Base-by-base conservation (phyloP, 23 red algal species). In the Chondrus crispus region DNA sequence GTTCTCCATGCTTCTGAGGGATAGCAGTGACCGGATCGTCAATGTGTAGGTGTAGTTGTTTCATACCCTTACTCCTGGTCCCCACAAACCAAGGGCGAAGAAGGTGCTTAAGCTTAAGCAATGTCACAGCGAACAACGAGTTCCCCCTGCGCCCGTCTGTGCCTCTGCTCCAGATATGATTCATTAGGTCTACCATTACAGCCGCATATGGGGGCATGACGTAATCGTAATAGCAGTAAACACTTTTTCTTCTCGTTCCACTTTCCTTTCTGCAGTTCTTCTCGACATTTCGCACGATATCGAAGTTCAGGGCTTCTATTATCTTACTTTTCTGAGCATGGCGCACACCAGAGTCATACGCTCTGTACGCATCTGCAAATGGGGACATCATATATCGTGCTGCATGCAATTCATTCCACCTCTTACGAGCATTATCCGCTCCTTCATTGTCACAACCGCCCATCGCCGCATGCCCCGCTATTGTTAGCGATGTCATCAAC, bases 161-260 rank as follows among this genome's bases (percentile, higher is more conserved):
- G n/a, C 50, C 80, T 42, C 54, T 38, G 2, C 2, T 66, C 80
- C 80, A 84, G 3, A 84, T 46, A 5, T 68, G 39, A 19, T 84
- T 84, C 50, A 84, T 84, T 3, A 84, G 48, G 22, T 84, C 80
- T 43, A 66, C 11, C 80, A 84, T 66, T 2, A 84, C 29, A 63
- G 8, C 38, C 42, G 52, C 35, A 50, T 62, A 82, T 36, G 48
- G 46, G 12, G 39, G 39, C 4, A 5, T 47, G 8, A 54, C 4
- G 35, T 84, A 84, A 37, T 84, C 80, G 24, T 84, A 66, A 66
- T 62, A 82, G 36, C 7, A 84, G 19, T 20, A 30, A 82, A 29
- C 42, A 33, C 2, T 32, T 3, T 71, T 71, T n/a, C 9, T 4
- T 82, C 30, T 38, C 39, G 42, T 4, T 4, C 35, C 45, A 10